Evolutionary conservation across 495 filamentous ascomycete species (phyloP), one percentile per base, ranked within the genome.

Genomic region (Zalerion maritima): DNA sequence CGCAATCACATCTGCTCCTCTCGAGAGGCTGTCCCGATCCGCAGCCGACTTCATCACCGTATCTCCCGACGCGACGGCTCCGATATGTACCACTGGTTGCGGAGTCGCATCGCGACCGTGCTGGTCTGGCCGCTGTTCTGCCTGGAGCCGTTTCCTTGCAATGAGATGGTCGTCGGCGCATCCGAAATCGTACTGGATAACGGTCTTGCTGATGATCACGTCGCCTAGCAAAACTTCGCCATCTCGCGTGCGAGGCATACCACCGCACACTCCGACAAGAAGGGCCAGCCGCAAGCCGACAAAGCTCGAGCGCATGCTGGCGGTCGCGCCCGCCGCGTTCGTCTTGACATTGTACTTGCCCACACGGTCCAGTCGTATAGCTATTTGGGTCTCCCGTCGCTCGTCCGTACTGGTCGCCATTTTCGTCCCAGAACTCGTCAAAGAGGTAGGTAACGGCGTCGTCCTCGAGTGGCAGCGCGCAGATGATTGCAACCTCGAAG

Each of bases 161-260:
- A 45, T 34, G 14, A 45, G n/a, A n/a, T 24, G 24, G 11, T 6
- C n/a, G 2, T 39, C 22, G 2, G 36, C 35, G 18, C 45, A 48
- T 2, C 36, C 34, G 35, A 54, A 49, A 26, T 56, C 50, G 31
- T 55, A 57, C 30, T 64, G 40, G n/a, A 61, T 34, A 5, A 59
- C 30, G 7, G 26, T 28, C 1, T 46, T 50, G 31, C 57, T 59
- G 21, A 67, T 52, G 12, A 64, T 43, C 1, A 64, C 55, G 36
- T 67, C 60, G 4, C 62, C 60, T 1, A 65, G 47, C 10, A 57
- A 29, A 5, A 57, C 35, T 14, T 52, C 43, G 9, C 43, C 32
- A 5, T 14, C 20, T 9, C 26, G 21, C 8, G 22, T 34, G 7
- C 21, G 21, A 3, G 51, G 54, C 2, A 47, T 38, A 5, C 38